Evolutionary conservation across 305 asterid species (phyloP).

Genomic region (Fraxinus xanthoxyloides): DNA sequence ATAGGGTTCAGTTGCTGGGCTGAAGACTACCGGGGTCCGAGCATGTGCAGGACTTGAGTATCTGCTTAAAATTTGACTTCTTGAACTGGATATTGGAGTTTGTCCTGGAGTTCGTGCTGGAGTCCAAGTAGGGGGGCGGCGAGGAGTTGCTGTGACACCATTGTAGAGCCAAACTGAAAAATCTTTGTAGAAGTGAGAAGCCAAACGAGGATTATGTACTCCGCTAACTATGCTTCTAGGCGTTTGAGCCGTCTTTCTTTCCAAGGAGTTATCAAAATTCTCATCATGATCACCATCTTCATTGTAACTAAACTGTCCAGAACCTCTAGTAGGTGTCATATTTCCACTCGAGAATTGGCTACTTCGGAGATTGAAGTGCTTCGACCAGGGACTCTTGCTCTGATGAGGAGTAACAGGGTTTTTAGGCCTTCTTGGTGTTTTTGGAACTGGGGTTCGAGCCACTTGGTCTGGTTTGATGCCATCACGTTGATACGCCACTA

Average conservation of each 20-base stretch:
- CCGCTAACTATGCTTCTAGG: constrained; percentile 56
- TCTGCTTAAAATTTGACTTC: constrained; percentile 38
- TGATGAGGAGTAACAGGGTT: constrained; percentile 38
- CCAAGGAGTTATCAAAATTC: constrained; percentile 63
- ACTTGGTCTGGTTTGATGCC: constrained; percentile 63
- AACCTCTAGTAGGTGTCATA: constrained; percentile 36
- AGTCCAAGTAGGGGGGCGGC: constrained; percentile 78
- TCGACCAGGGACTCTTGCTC: constrained; percentile 44
- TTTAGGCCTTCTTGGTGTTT: constrained; percentile 34
- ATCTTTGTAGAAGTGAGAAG: constrained; percentile 83
- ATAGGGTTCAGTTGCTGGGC: constrained; percentile 37
- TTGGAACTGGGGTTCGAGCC: constrained; percentile 56
- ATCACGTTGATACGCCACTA: constrained; percentile 63
- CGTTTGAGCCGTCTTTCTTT: constrained; percentile 48
- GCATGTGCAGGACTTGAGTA: constrained; percentile 30
- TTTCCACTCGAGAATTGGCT: constrained; percentile 48
- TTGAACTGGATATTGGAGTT: constrained; percentile 42
- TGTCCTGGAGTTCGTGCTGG: constrained; percentile 54
- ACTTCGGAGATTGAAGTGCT: constrained; percentile 57
- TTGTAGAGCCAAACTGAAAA: constrained; percentile 77
- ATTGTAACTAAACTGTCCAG: constrained; percentile 30
- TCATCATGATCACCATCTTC: constrained; percentile 47
- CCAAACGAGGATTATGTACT: constrained; percentile 52
- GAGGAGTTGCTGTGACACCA: constrained; percentile 75
- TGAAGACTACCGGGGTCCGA: constrained; percentile 36